Percentiles rank a stretch among this genome's conserved stretches.
phyloP scores from a whole-genome alignment of 2,329 filamentous ascomycete species.

The Ophiostoma tasmaniense region DNA sequence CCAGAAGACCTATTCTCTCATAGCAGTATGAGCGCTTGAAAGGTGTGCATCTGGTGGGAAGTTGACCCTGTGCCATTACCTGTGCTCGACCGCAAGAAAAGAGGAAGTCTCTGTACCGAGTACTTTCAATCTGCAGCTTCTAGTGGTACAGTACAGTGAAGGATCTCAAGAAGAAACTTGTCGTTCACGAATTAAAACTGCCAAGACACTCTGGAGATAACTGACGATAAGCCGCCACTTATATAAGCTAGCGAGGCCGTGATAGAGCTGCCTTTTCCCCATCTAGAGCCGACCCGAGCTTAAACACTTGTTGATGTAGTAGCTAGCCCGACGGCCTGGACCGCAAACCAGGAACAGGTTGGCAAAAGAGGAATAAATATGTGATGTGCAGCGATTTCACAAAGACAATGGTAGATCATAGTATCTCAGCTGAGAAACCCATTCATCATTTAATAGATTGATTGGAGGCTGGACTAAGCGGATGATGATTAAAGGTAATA shows the following conservation, averaged over 20 bases:
- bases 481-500: neutral
- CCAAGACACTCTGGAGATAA: too few species aligned
- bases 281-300: neutral
- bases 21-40: too few species aligned
- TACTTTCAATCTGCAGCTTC: neutral
- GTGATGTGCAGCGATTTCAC: too few species aligned
- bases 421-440: too few species aligned
- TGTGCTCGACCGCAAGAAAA: neutral
- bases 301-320: neutral
- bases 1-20: too few species aligned
- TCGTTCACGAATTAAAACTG: too few species aligned
- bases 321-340: neutral
- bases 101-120: neutral
- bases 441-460: neutral
- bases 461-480: neutral
- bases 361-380: too few species aligned
- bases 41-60: neutral
- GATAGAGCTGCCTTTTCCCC: too few species aligned
- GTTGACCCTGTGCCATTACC: neutral
- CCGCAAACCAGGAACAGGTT: neutral
- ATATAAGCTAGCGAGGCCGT: too few species aligned
- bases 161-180: neutral
- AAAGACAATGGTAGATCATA: neutral
- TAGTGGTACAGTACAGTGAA: constrained; percentile 9
- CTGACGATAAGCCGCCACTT: too few species aligned